Evolutionary conservation across 352 stramenopile genomes (phyloP).

Genomic region (Phytophthora pseudosyringae): DNA sequence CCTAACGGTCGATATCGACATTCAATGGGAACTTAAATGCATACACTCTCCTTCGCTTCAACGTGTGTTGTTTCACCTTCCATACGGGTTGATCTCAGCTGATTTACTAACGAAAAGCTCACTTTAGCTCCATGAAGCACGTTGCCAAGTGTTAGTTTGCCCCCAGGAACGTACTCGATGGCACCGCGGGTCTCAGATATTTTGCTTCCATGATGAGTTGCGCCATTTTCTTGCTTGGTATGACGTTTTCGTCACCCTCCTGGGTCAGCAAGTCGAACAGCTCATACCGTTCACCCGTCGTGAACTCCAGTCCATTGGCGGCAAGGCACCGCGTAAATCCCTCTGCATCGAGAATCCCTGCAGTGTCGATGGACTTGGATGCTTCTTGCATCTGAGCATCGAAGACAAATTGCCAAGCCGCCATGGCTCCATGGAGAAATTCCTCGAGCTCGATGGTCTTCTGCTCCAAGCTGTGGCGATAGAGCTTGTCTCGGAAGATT

Average conservation of each 20-base stretch:
- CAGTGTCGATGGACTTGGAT: slow-evolving; percentile 27
- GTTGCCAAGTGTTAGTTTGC: background rate
- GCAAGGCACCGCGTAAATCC: slow-evolving; percentile 44
- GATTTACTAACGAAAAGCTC: too few relatives aligned
- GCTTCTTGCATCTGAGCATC: slow-evolving; percentile 38
- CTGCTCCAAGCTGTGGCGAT: slow-evolving; percentile 46
- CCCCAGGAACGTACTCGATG: background rate
- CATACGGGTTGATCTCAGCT: too few relatives aligned
- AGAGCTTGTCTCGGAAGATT: slow-evolving; percentile 45
- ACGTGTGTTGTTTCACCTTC: background rate
- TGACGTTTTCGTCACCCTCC: slow-evolving; percentile 40
- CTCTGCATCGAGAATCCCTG: slow-evolving; percentile 43
- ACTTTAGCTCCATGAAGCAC: too few relatives aligned
- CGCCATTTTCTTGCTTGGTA: slow-evolving; percentile 40
- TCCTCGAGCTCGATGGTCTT: slow-evolving; percentile 51
- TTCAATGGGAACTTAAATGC: slow-evolving; percentile 32
- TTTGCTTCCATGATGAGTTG: slow-evolving; percentile 45
- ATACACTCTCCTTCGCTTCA: slow-evolving; percentile 23
- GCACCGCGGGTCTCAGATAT: slow-evolving; percentile 16
- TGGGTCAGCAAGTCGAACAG: slow-evolving; percentile 57
- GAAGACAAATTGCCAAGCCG: slow-evolving; percentile 50
- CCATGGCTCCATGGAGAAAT: slow-evolving; percentile 50
- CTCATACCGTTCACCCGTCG: slow-evolving; percentile 59
- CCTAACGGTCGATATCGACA: slow-evolving; percentile 19
- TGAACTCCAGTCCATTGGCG: slow-evolving; percentile 54